phyloP scores from a whole-genome alignment of 192 early-diverging fungal genomes.

The Piromyces sp. region DNA sequence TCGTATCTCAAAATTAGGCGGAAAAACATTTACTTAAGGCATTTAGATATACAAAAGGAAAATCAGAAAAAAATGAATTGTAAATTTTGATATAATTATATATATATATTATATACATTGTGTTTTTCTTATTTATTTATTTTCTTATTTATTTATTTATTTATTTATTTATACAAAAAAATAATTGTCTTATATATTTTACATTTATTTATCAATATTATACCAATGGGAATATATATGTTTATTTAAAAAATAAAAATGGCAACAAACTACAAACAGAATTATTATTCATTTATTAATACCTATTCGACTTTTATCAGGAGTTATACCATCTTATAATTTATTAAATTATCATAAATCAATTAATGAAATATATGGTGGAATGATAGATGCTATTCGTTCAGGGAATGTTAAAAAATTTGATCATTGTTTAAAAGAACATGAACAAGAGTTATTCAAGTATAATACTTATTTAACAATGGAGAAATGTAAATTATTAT shows the following conservation, averaged over 20 bases:
- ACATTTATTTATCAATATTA: no score
- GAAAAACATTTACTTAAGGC: not conserved
- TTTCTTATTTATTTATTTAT: not conserved
- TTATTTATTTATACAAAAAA: no score
- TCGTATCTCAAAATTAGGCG: no score
- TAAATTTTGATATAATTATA: no score
- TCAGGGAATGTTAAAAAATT: conserved; percentile 57
- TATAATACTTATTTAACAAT: conserved; percentile 66
- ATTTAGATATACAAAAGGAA: not conserved
- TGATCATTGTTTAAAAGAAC: conserved; percentile 35
- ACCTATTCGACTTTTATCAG: conserved; percentile 57
- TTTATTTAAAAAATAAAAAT: no score
- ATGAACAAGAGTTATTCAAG: conserved; percentile 38
- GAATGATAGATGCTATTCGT: conserved; percentile 44
- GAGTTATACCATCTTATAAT: conserved; percentile 39
- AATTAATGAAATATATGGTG: conserved; percentile 37
- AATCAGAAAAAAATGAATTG: not conserved
- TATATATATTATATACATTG: no score
- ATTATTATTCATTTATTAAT: conserved; percentile 66
- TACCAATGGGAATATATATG: no score
- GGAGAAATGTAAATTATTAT: conserved; percentile 55
- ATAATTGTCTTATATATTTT: no score
- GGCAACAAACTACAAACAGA: conserved; percentile 9
- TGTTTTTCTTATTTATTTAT: not conserved
- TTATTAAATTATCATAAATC: conserved; percentile 45